These are phyloP conservation scores for Russula olivacea DNA, from an alignment of 768 basidiomycete genomes.

Conservation along the genomic window DNA sequence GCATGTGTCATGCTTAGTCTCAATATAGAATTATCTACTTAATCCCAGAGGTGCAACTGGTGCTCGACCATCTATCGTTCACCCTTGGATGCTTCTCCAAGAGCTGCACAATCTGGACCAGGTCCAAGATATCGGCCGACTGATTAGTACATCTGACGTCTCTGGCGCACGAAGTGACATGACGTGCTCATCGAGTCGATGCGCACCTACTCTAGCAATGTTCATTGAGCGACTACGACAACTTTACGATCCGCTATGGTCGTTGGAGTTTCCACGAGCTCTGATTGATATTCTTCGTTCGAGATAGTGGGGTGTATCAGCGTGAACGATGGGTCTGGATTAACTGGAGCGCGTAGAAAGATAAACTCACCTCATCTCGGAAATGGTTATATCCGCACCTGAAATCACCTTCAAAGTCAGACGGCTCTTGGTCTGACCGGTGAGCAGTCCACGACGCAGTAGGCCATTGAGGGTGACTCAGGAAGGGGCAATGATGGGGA, in stretches of 20 bases:
- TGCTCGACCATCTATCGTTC: constrained; percentile 1
- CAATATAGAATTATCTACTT: neutral
- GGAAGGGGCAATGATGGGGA: neutral
- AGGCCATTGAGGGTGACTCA: constrained; percentile 33
- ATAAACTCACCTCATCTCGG: constrained; percentile 26
- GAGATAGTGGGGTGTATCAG: constrained; percentile 7
- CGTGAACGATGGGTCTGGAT: neutral
- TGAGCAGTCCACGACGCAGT: constrained; percentile 47
- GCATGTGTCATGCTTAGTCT: too few species aligned
- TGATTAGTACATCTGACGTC: neutral
- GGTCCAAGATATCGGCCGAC: constrained; percentile 29
- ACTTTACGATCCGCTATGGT: constrained; percentile 37
- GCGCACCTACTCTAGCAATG: constrained; percentile 33
- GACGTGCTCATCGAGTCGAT: too few species aligned
- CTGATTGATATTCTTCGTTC: constrained; percentile 34
- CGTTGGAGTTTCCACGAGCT: constrained; percentile 37
- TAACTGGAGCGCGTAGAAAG: constrained; percentile 8
- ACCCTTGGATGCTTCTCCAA: constrained; percentile 27
- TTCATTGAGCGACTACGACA: constrained; percentile 36
- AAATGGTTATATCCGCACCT: constrained; percentile 28
- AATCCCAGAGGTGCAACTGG: neutral
- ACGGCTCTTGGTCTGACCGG: constrained; percentile 33
- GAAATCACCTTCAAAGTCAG: constrained; percentile 34
- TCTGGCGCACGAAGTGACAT: neutral
- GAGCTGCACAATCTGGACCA: constrained; percentile 36